phyloP scores from a whole-genome alignment of 257 asterid species.

The Solanum pimpinellifolium region DNA sequence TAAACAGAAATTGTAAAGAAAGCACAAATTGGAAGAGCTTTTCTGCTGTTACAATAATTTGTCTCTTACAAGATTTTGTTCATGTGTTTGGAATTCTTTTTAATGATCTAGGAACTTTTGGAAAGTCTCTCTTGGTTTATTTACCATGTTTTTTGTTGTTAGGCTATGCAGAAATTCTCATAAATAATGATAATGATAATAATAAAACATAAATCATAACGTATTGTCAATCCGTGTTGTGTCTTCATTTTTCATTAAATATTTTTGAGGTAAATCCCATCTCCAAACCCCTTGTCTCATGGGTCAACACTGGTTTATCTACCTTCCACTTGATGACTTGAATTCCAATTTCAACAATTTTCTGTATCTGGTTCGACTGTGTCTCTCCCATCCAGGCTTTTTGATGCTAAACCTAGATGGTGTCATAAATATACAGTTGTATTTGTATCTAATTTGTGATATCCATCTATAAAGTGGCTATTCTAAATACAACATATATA shows the following conservation, averaged over 20 bases:
- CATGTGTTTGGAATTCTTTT: neutral
- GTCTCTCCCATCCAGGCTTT: neutral
- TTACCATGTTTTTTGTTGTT: neutral
- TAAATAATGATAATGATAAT: neutral
- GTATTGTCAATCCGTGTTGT: neutral
- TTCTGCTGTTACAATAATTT: neutral
- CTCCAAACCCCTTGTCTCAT: neutral
- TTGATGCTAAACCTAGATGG: neutral
- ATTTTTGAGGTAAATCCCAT: neutral
- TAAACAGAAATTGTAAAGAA: neutral
- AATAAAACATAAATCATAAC: neutral
- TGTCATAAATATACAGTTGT: neutral
- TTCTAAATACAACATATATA: neutral
- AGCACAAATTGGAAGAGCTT: neutral
- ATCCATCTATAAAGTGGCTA: neutral
- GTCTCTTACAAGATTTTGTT: neutral
- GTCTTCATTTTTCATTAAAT: neutral
- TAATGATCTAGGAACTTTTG: neutral
- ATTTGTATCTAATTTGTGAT: neutral
- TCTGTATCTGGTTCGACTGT: neutral
- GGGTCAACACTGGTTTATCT: neutral
- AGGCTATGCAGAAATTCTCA: neutral
- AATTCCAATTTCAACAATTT: neutral
- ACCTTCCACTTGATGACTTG: neutral
- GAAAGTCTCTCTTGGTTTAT: neutral